These are phyloP conservation scores for Phlebiopsis flavidoalba DNA, from an alignment of 768 basidiomycete species.

Conservation along the genomic window DNA sequence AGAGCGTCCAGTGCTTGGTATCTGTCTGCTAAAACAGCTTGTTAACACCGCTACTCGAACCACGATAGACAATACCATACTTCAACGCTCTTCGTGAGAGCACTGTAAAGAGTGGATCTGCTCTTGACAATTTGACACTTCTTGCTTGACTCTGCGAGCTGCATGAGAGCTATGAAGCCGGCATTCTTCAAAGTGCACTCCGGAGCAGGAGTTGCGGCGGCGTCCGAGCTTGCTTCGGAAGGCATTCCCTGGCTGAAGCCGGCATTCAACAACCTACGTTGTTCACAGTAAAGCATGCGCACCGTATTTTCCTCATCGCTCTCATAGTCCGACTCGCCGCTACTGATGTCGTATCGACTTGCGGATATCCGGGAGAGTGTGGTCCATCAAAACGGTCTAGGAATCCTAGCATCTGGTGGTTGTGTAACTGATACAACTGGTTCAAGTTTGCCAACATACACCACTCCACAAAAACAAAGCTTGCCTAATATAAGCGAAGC, in stretches of 20 bases:
- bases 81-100: neutral
- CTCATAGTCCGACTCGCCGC: neutral
- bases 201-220: neutral
- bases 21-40: neutral
- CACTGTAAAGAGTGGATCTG: neutral
- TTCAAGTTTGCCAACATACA: neutral
- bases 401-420: slow-evolving; percentile 1
- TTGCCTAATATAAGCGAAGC: neutral
- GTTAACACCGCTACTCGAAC: neutral
- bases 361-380: neutral
- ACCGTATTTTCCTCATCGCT: neutral
- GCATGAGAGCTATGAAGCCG: slow-evolving; percentile 7
- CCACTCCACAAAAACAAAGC: neutral
- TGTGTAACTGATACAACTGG: neutral
- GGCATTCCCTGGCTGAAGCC: neutral
- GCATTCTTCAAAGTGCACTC: neutral
- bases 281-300: neutral
- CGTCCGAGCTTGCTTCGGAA: neutral
- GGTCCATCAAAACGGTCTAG: neutral
- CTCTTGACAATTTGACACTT: neutral
- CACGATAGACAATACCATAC: neutral
- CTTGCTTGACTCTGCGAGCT: slow-evolving; percentile 6
- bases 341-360: neutral
- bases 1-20: neutral
- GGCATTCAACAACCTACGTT: neutral